Conservation (phyloP, 768 basidiomycete species). For the Russula ochroleuca region DNA sequence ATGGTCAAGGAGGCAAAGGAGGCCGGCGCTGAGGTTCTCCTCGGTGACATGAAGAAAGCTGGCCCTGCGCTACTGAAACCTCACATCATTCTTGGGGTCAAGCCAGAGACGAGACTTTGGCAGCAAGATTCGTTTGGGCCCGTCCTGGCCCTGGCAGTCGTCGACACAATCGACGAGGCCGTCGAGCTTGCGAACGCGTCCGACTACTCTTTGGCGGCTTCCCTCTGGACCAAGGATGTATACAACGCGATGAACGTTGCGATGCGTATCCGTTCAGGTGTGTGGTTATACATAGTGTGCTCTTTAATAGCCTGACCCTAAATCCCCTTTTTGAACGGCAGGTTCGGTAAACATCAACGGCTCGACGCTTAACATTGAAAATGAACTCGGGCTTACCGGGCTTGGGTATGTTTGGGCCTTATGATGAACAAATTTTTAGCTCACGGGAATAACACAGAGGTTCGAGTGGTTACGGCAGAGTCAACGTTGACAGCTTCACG, state of each 20-base stretch:
- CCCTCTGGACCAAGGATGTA: slow-evolving; percentile 51
- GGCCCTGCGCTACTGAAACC: slow-evolving; percentile 44
- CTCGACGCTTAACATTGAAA: slow-evolving; percentile 45
- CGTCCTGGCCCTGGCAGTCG: slow-evolving; percentile 45
- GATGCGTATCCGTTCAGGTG: slow-evolving; percentile 45
- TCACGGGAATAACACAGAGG: slow-evolving; percentile 27
- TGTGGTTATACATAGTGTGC: neutral
- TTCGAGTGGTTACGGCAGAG: slow-evolving; percentile 46
- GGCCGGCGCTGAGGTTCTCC: slow-evolving; percentile 43
- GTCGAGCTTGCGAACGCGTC: slow-evolving; percentile 53
- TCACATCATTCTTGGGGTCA: slow-evolving; percentile 47
- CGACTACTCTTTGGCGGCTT: slow-evolving; percentile 48
- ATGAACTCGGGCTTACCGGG: slow-evolving; percentile 38
- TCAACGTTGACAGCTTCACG: slow-evolving; percentile 49
- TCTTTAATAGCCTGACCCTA: neutral
- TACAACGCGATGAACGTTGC: slow-evolving; percentile 45
- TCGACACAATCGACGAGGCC: slow-evolving; percentile 51
- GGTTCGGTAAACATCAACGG: slow-evolving; percentile 56
- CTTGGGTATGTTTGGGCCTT: slow-evolving; percentile 40
- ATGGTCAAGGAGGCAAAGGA: slow-evolving; percentile 44
- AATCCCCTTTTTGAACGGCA: slow-evolving; percentile 27
- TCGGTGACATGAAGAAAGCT: slow-evolving; percentile 42
- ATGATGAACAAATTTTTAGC: neutral
- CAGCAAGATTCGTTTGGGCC: slow-evolving; percentile 61
- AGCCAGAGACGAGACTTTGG: slow-evolving; percentile 50